These are phyloP conservation scores for Stagonosporopsis chrysanthemi DNA, from an alignment of 2,329 filamentous ascomycete genomes.

Conservation along the genomic window DNA sequence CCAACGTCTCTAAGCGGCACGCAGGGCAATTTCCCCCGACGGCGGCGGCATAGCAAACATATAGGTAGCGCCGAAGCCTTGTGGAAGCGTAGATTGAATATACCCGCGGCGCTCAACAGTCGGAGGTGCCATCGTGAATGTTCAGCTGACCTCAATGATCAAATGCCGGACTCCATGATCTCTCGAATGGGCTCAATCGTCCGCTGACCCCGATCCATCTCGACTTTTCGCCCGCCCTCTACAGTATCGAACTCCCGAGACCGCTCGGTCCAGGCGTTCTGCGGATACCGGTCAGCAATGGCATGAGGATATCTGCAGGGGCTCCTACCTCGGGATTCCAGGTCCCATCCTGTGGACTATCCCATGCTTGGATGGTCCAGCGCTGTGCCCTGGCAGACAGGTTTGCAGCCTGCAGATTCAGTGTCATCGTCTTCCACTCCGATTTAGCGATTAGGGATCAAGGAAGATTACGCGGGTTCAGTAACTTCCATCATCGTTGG, in stretches of 20 bases:
- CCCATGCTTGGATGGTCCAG: constrained; percentile 32
- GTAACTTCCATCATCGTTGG: constrained; percentile 27
- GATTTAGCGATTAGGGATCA: constrained; percentile 26
- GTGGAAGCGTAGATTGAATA: background rate
- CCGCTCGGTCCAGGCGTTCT: constrained; percentile 27
- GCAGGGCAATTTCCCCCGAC: constrained; percentile 8
- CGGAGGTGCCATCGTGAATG: background rate
- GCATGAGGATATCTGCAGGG: background rate
- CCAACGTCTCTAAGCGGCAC: background rate
- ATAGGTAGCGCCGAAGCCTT: constrained; percentile 2
- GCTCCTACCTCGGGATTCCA: constrained; percentile 22
- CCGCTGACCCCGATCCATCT: constrained; percentile 31
- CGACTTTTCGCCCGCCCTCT: constrained; percentile 23
- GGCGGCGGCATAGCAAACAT: background rate
- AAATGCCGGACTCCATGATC: constrained; percentile 28
- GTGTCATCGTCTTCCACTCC: constrained; percentile 28
- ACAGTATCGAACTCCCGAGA: constrained; percentile 29
- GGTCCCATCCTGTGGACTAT: constrained; percentile 23
- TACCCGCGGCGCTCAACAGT: constrained; percentile 10
- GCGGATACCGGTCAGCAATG: background rate
- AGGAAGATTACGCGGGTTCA: constrained; percentile 32
- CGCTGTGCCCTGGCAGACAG: constrained; percentile 20
- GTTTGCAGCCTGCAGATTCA: constrained; percentile 19
- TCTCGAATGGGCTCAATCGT: constrained; percentile 27
- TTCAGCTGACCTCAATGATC: constrained; percentile 12